Evolutionary conservation across 148 eudicot genomes (phyloP), one percentile per base, ranked within the genome.

Genomic region (Camellia granthamiana): DNA sequence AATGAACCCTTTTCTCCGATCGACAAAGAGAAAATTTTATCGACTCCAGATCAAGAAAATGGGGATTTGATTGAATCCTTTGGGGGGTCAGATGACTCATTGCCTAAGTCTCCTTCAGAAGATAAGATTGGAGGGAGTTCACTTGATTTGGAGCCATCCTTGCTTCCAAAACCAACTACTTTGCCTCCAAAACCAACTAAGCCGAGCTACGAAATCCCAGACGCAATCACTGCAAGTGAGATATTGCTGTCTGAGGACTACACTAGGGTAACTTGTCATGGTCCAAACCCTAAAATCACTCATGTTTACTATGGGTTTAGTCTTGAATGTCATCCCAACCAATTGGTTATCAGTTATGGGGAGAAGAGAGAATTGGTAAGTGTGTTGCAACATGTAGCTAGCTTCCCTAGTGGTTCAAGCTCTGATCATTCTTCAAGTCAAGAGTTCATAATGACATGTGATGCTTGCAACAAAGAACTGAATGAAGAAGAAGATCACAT

Each of bases 201-300:
- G 56, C 54, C 3, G n/a, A 52, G 6, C 6, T 11, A 9, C 19
- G 38, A 46, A 16, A 46, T 72, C 1, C 62, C 62, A 10, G 58
- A 5, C 5, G 4, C 59, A 1, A 52, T 73, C 30, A 51, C 76
- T 11, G 44, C 61, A 73, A 73, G 76, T 0, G 62, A 73, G 76
- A 51, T 54, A 73, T 21, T 13, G 43, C 60, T 52, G 5, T 73
- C 76, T 30, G 76, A 54, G 44, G 76, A 73, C 0, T 73, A 73
- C 14, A 73, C 76, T 49, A 44, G 76, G 0, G 44, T 73, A 6
- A 43, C 16, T 42, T 54, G 18, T 21, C 14, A 73, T 12, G 76
- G 76, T 23, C 62, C 76, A 23, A 54, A 52, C 76, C 76, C 60
- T 21, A 73, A 55, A 73, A 54, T 30, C 9, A 73, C 62, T 16